These are phyloP conservation scores for Quercus dentata DNA, from an alignment of 306 rosid species.

Conservation along the genomic window DNA sequence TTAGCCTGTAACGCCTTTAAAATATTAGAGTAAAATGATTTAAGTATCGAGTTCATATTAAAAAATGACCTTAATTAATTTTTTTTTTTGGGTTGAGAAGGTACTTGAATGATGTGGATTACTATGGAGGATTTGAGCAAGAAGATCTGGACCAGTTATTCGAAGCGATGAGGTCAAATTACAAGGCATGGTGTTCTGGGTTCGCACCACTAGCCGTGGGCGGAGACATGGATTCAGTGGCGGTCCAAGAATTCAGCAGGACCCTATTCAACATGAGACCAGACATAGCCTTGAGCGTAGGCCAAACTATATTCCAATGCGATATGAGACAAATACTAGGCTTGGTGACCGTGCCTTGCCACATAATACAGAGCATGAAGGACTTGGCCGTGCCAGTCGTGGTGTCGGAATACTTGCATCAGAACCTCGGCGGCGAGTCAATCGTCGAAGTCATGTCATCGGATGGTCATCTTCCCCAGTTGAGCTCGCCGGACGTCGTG, in stretches of 20 bases:
- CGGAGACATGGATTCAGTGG: slow-evolving; percentile 84
- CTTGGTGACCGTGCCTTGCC: slow-evolving; percentile 62
- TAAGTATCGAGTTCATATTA: too few relatives aligned
- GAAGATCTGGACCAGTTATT: slow-evolving; percentile 69
- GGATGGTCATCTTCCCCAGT: slow-evolving; percentile 81
- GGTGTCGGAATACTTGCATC: slow-evolving; percentile 67
- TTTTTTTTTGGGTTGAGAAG: slow-evolving; percentile 18
- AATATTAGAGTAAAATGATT: neutral
- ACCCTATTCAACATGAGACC: slow-evolving; percentile 92
- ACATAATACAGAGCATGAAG: slow-evolving; percentile 65
- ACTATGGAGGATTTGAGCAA: slow-evolving; percentile 82
- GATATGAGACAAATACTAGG: slow-evolving; percentile 59
- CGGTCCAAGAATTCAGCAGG: slow-evolving; percentile 83
- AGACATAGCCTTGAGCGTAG: slow-evolving; percentile 69
- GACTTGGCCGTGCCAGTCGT: slow-evolving; percentile 84
- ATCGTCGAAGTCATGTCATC: slow-evolving; percentile 74
- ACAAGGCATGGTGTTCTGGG: slow-evolving; percentile 85
- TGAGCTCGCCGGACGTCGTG: slow-evolving; percentile 79
- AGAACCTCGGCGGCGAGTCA: slow-evolving; percentile 53
- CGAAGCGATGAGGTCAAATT: slow-evolving; percentile 60
- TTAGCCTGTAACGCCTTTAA: neutral
- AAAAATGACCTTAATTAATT: neutral
- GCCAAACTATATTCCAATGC: slow-evolving; percentile 60
- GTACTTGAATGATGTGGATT: slow-evolving; percentile 70
- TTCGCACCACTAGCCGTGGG: slow-evolving; percentile 83